Evolutionary conservation across 2,329 filamentous ascomycete genomes (phyloP).

Genomic region (Sporothrix schenckii): DNA sequence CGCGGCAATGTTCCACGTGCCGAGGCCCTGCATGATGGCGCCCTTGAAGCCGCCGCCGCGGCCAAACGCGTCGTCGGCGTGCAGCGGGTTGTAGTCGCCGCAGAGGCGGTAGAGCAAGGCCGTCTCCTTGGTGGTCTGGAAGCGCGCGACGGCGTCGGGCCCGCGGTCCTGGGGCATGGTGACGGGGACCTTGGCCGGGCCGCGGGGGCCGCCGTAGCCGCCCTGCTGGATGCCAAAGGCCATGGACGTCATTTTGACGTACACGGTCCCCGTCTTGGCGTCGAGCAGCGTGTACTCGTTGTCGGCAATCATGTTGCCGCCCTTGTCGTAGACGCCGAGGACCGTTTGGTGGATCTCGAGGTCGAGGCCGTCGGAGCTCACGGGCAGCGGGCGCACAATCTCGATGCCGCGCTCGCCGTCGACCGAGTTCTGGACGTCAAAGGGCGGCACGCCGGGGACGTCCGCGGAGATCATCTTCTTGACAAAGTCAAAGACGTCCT

Average conservation of each 20-base stretch:
- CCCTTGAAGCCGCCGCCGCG: slow-evolving; percentile 50
- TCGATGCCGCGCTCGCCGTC: slow-evolving; percentile 49
- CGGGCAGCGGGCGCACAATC: slow-evolving; percentile 45
- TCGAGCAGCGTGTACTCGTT: slow-evolving; percentile 48
- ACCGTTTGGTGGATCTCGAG: slow-evolving; percentile 48
- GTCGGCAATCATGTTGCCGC: slow-evolving; percentile 50
- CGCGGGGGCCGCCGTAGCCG: slow-evolving; percentile 50
- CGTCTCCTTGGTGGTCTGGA: slow-evolving; percentile 46
- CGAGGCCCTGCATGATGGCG: slow-evolving; percentile 51
- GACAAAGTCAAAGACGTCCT: slow-evolving; percentile 51
- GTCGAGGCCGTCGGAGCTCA: slow-evolving; percentile 44
- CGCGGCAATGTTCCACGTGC: slow-evolving; percentile 53
- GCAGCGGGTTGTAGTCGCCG: slow-evolving; percentile 55
- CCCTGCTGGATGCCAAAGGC: slow-evolving; percentile 52
- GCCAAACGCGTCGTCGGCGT: slow-evolving; percentile 50
- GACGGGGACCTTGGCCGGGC: slow-evolving; percentile 43
- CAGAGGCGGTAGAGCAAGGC: slow-evolving; percentile 51
- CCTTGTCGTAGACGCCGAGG: slow-evolving; percentile 52
- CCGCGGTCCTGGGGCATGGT: slow-evolving; percentile 41
- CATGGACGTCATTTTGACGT: slow-evolving; percentile 46
- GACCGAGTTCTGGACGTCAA: slow-evolving; percentile 48
- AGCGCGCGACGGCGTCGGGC: slow-evolving; percentile 46
- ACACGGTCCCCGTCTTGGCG: slow-evolving; percentile 45
- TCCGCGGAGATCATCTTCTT: slow-evolving; percentile 42
- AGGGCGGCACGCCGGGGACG: slow-evolving; percentile 47